A percentile compares a stretch with the other conserved stretches of the same genome.
These are phyloP conservation scores for Aureobasidium sp. DNA, from an alignment of 2,329 filamentous ascomycete species.

Conservation along the genomic window DNA sequence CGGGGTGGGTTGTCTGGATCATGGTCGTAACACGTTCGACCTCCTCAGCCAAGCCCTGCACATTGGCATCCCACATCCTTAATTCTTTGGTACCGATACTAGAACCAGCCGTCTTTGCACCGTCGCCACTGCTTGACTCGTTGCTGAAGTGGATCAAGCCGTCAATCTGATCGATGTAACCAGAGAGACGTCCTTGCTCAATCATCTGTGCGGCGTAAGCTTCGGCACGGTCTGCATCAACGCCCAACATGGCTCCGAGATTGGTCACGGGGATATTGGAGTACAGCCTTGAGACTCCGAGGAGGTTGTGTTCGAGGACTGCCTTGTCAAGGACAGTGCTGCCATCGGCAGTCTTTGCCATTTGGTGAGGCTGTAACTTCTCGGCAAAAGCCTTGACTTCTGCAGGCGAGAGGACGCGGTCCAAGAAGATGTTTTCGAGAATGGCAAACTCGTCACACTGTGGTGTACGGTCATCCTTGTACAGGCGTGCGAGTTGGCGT, in stretches of 20 bases:
- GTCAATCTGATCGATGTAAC: conserved; percentile 90
- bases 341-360: conserved; percentile 82
- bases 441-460: conserved; percentile 76
- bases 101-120: conserved; percentile 12
- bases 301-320: conserved; percentile 90
- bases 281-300: conserved; percentile 62
- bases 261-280: conserved; percentile 51
- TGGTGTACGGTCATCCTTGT: conserved; percentile 81
- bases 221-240: conserved; percentile 75
- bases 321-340: conserved; percentile 89
- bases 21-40: conserved; percentile 79
- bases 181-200: conserved; percentile 80
- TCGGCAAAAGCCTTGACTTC: conserved; percentile 83
- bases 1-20: conserved; percentile 71
- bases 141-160: conserved; percentile 80
- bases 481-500: conserved; percentile 70
- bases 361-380: conserved; percentile 75
- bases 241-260: conserved; percentile 67
- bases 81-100: conserved; percentile 58
- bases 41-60: conserved; percentile 78
- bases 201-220: conserved; percentile 92
- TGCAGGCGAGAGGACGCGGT: conserved; percentile 66
- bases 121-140: conserved; percentile 44
- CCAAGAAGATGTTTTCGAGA: conserved; percentile 94
- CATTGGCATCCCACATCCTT: conserved; percentile 80